Conservation (phyloP, 768 basidiomycete genomes). For the Exidia glandulosa region DNA sequence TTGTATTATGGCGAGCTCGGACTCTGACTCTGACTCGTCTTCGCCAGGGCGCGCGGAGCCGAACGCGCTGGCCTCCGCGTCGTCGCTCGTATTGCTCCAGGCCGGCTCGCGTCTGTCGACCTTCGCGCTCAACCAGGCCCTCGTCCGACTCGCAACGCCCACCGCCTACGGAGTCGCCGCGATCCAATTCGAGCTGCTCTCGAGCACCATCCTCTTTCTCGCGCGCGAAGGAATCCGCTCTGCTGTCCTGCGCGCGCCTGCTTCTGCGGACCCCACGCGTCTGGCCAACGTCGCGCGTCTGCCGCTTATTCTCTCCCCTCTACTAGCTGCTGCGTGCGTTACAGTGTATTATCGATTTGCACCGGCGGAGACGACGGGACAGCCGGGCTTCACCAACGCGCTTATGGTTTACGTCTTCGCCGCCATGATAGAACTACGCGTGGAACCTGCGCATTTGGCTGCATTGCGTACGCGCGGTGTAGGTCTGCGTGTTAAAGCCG, state of each 20-base stretch:
- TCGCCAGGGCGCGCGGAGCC: too few relatives aligned
- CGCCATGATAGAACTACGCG: slow-evolving; percentile 64
- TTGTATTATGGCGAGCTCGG: too few relatives aligned
- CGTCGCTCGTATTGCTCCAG: slow-evolving; percentile 77
- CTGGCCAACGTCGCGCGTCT: slow-evolving; percentile 45
- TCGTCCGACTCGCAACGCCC: slow-evolving; percentile 45
- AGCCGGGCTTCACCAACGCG: slow-evolving; percentile 44
- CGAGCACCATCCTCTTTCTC: slow-evolving; percentile 84
- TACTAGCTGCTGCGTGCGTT: slow-evolving; percentile 35
- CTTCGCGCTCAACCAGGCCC: slow-evolving; percentile 78
- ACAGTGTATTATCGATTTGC: slow-evolving; percentile 45
- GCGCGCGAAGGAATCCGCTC: slow-evolving; percentile 89
- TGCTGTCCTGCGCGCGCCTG: slow-evolving; percentile 56
- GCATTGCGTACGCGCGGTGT: slow-evolving; percentile 63
- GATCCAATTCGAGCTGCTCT: slow-evolving; percentile 87
- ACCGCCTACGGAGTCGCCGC: slow-evolving; percentile 64
- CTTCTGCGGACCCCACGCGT: not conserved
- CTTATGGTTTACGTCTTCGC: slow-evolving; percentile 53
- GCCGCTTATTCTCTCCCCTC: slow-evolving; percentile 58
- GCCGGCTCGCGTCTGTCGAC: slow-evolving; percentile 76
- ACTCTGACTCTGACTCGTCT: too few relatives aligned
- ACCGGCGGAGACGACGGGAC: slow-evolving; percentile 47
- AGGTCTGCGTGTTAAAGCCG: slow-evolving; percentile 65
- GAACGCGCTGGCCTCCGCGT: slow-evolving; percentile 31
- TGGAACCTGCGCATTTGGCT: slow-evolving; percentile 79